Evolutionary conservation across 768 basidiomycete species (phyloP).

Genomic region (Podaxis pistillaris): DNA sequence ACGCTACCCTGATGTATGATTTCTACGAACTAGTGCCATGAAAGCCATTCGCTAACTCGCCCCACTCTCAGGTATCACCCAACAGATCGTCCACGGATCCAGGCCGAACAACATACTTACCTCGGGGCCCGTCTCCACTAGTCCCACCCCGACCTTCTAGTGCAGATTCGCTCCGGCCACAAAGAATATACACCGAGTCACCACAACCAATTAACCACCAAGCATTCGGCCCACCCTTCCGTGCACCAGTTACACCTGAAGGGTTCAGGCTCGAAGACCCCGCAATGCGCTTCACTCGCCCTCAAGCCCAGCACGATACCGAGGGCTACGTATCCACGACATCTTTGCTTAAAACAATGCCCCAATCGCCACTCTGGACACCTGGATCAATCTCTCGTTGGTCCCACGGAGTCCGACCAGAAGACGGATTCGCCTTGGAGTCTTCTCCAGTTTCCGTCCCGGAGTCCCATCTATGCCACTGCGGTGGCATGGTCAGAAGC

Average conservation of each 20-base stretch:
- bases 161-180: neutral
- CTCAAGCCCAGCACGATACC: neutral
- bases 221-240: neutral
- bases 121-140: neutral
- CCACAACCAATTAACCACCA: neutral
- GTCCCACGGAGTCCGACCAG: neutral
- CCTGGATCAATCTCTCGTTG: neutral
- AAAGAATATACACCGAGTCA: too few relatives aligned
- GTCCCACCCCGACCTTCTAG: neutral
- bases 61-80: neutral
- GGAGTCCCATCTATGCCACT: neutral
- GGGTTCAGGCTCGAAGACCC: neutral
- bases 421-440: neutral
- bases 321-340: neutral
- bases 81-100: neutral
- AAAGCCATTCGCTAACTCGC: neutral
- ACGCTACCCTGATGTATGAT: neutral
- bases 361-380: neutral
- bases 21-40: neutral
- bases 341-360: neutral
- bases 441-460: neutral
- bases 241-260: neutral
- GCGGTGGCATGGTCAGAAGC: neutral
- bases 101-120: neutral
- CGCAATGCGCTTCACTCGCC: neutral